These are phyloP conservation scores for Suhomyces prunicola DNA, from an alignment of 805 yeast genomes.

Conservation along the genomic window DNA sequence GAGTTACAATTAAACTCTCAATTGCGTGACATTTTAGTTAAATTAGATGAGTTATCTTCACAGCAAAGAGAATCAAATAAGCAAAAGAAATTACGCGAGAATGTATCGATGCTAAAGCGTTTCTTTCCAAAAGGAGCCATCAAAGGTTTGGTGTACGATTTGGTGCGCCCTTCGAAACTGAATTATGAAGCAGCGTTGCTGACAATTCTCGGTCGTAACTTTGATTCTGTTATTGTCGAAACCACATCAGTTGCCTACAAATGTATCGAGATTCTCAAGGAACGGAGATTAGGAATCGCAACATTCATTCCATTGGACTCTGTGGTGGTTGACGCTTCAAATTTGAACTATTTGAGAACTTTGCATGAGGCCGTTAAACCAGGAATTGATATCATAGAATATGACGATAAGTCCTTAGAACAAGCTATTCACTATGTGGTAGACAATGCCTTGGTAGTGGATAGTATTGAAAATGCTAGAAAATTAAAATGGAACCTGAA, in stretches of 20 bases:
- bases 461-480: constrained; percentile 64
- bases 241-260: constrained; percentile 62
- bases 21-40: constrained; percentile 55
- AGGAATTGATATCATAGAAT: constrained; percentile 70
- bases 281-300: constrained; percentile 80
- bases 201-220: constrained; percentile 71
- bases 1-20: constrained; percentile 64
- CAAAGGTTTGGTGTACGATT: constrained; percentile 73
- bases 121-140: constrained; percentile 72
- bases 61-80: constrained; percentile 70
- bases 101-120: constrained; percentile 63
- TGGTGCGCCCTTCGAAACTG: constrained; percentile 72
- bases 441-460: constrained; percentile 77
- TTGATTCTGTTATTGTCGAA: constrained; percentile 85
- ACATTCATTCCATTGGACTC: constrained; percentile 87
- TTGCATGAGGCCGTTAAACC: constrained; percentile 57
- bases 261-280: constrained; percentile 77
- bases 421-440: constrained; percentile 78
- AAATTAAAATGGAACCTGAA: constrained; percentile 61
- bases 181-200: constrained; percentile 72
- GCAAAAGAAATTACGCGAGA: constrained; percentile 70
- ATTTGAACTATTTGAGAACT: constrained; percentile 53
- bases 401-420: constrained; percentile 59
- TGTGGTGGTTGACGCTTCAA: constrained; percentile 51
- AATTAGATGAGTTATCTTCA: constrained; percentile 71